phyloP scores from a whole-genome alignment of 2,329 filamentous ascomycete species.

The Verticillium zaregamsianum region DNA sequence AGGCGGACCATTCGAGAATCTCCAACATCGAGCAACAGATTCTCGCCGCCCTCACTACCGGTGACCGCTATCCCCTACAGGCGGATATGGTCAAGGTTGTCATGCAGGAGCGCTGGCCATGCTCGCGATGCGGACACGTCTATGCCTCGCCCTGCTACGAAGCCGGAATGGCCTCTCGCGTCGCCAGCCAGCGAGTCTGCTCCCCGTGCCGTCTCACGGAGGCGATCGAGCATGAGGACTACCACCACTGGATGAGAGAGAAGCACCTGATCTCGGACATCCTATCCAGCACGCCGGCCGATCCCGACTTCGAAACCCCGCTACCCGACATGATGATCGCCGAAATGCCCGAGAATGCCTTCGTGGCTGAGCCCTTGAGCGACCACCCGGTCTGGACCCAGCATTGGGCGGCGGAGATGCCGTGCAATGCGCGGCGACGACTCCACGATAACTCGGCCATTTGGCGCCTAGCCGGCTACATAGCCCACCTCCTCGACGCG shows the following conservation, averaged over 20 bases:
- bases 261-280: background rate
- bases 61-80: background rate
- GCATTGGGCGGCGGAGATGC: background rate
- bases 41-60: background rate
- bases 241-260: background rate
- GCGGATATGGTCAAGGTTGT: background rate
- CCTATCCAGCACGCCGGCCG: background rate
- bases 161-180: background rate
- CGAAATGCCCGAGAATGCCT: background rate
- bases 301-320: background rate
- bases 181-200: background rate
- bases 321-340: background rate
- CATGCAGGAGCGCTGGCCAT: background rate
- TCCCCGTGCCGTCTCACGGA: background rate
- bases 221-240: background rate
- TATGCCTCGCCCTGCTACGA: background rate
- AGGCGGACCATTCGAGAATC: background rate
- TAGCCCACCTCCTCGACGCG: background rate
- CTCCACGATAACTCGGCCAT: background rate
- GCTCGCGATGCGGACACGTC: background rate
- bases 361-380: background rate
- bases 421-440: background rate
- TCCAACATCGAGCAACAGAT: constrained; percentile 6
- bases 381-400: background rate
- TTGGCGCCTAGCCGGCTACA: background rate